Base-by-base conservation (phyloP, 1,284 basidiomycete genomes). In the Flammula alnicola region DNA sequence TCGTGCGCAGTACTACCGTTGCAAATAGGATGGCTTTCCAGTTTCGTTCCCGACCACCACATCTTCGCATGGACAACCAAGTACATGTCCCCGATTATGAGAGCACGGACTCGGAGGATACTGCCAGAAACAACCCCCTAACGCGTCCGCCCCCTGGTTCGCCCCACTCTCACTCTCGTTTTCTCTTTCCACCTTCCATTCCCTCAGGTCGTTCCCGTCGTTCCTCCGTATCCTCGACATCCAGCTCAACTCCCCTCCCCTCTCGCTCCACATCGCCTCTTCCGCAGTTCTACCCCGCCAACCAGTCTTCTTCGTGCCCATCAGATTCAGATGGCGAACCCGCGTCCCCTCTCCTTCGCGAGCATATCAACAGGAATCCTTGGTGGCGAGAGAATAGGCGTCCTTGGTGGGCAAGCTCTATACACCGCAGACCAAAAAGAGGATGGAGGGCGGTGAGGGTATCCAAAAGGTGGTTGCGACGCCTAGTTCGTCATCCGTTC, bases 271-370 rank as follows among this genome's bases (percentile, higher is more conserved):
- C 67, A 5, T 80, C 80, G 0, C 81, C 81, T 10, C 63, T 75
- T 7, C 75, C 74, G 32, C 68, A 72, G 54, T 72, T 72, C 50
- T 73, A 66, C 40, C 59, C 57, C 35, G 72, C 75, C 14, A 71
- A 71, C 48, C 70, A 67, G 19, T 73, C 77, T 62, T 80, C 83
- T 1, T 74, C 78, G 10, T 83, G 76, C 62, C 71, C 76, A 20
- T 86, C 85, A 9, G 87, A 88, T 54, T 74, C 74, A 12, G 88
- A 90, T 35, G 81, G 77, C 62, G 88, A 88, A 20, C 74, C 79
- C 11, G 71, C 70, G 11, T 77, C 80, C 7, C 78, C 83, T 9
- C 70, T 85, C 9, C 69, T 84, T 6, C 71, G 67, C 44, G 54
- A 61, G 29, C 66, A 65, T 45, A n/a, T n/a, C n/a, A 63, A 65